phyloP scores from a whole-genome alignment of 2,329 filamentous ascomycete genomes.

The Septoria linicola region DNA sequence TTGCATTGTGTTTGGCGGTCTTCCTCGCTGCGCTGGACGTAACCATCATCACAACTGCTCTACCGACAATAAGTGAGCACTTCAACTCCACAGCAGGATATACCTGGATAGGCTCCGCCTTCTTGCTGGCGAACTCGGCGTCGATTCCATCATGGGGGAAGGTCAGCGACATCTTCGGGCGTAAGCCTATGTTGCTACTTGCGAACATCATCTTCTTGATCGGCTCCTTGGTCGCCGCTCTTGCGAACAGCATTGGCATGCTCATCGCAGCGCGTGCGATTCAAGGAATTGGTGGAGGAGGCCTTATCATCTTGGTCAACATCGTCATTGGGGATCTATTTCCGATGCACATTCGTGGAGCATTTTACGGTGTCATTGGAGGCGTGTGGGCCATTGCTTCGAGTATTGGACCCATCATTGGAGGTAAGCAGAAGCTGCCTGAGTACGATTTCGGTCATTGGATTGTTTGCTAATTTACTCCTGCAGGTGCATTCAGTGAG shows the following conservation, averaged over 20 bases:
- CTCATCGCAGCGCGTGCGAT: slow-evolving; percentile 61
- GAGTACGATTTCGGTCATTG: too few relatives aligned
- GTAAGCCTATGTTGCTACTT: slow-evolving; percentile 59
- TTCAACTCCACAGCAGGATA: slow-evolving; percentile 54
- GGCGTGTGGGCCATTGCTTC: slow-evolving; percentile 65
- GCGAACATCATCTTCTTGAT: slow-evolving; percentile 59
- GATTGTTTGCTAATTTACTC: slow-evolving; percentile 56
- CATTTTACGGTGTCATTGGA: slow-evolving; percentile 65
- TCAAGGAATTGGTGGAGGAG: slow-evolving; percentile 64
- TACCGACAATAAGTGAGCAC: slow-evolving; percentile 35
- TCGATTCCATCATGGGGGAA: slow-evolving; percentile 37
- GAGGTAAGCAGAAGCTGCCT: slow-evolving; percentile 58
- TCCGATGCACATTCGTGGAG: slow-evolving; percentile 54
- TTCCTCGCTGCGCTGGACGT: slow-evolving; percentile 62
- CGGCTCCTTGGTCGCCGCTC: slow-evolving; percentile 60
- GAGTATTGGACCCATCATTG: slow-evolving; percentile 64
- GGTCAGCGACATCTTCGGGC: slow-evolving; percentile 55
- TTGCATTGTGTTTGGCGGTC: slow-evolving; percentile 51
- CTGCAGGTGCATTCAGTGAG: slow-evolving; percentile 67
- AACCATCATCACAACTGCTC: slow-evolving; percentile 27
- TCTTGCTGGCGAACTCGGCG: slow-evolving; percentile 48
- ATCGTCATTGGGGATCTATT: slow-evolving; percentile 63
- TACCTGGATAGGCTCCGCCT: slow-evolving; percentile 55
- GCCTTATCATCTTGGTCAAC: slow-evolving; percentile 62
- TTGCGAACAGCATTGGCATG: slow-evolving; percentile 60